A percentile compares a stretch with the other conserved stretches of the same genome.
phyloP scores from a whole-genome alignment of 2,329 filamentous ascomycete species.

The Cordyceps fumosorosea region DNA sequence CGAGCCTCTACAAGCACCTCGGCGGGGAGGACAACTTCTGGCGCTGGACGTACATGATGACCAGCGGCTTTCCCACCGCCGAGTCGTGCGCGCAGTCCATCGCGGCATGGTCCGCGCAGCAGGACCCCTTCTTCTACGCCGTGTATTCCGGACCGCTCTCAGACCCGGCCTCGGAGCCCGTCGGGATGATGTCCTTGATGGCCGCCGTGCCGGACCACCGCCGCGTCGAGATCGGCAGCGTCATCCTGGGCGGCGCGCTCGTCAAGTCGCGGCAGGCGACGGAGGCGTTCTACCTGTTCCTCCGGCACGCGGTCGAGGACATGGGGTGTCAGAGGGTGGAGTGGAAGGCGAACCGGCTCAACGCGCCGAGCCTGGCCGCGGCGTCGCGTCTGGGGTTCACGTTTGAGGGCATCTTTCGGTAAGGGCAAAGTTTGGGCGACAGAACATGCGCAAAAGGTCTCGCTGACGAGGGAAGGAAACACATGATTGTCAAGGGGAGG shows the following conservation, averaged over 20 bases:
- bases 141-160: conserved; percentile 30
- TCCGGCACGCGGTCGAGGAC: conserved; percentile 45
- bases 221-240: conserved; percentile 50
- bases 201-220: conserved; percentile 41
- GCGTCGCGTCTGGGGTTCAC: conserved; percentile 52
- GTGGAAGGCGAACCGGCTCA: conserved; percentile 58
- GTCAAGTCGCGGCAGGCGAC: conserved; percentile 50
- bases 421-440: too few species aligned
- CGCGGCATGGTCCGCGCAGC: conserved; percentile 19
- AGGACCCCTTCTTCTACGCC: conserved; percentile 37
- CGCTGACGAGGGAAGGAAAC: conserved; percentile 32
- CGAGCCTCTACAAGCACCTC: conserved; percentile 26
- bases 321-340: conserved; percentile 52
- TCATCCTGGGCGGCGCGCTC: conserved; percentile 44
- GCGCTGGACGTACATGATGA: conserved; percentile 30
- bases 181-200: conserved; percentile 39
- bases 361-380: conserved; percentile 45
- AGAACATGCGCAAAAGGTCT: too few species aligned
- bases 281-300: conserved; percentile 51
- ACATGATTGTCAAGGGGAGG: conserved; percentile 52
- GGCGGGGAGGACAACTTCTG: conserved; percentile 25
- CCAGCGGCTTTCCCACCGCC: conserved; percentile 18
- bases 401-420: conserved; percentile 53
- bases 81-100: conserved; percentile 18
- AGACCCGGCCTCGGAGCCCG: conserved; percentile 23